Percentiles rank a stretch among this genome's conserved stretches.
Conservation (phyloP, 768 basidiomycete genomes). For the Baorangia bicolor region DNA sequence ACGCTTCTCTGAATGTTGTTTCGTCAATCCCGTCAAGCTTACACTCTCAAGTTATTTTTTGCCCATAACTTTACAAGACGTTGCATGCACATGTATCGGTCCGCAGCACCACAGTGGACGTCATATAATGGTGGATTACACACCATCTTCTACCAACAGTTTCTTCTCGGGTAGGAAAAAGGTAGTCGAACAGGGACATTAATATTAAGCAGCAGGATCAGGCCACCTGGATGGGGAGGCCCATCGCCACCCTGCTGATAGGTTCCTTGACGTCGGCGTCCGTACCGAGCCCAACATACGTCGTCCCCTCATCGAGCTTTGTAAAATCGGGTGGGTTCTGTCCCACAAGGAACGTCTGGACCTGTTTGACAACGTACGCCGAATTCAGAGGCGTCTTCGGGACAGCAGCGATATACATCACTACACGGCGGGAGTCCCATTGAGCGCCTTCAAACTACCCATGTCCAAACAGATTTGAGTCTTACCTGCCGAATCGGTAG, state of each 20-base stretch:
- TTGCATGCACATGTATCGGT: not conserved
- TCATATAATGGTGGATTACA: not conserved
- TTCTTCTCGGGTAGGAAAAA: not conserved
- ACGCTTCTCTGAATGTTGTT: no score
- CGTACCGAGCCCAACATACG: slow-evolving; percentile 40
- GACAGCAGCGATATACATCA: slow-evolving; percentile 79
- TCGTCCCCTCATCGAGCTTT: slow-evolving; percentile 40
- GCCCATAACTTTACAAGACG: not conserved
- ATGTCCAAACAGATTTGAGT: not conserved
- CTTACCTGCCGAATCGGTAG: slow-evolving; percentile 54
- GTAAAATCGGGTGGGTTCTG: slow-evolving; percentile 74
- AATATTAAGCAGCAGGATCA: not conserved
- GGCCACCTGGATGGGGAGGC: slow-evolving; percentile 30
- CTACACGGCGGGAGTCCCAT: slow-evolving; percentile 31
- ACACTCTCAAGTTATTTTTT: not conserved
- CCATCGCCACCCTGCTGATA: slow-evolving; percentile 44
- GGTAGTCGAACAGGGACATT: not conserved
- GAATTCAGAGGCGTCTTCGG: slow-evolving; percentile 63
- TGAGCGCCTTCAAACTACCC: not conserved
- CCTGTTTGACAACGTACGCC: slow-evolving; percentile 62
- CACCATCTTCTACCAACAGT: not conserved
- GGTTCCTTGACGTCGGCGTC: slow-evolving; percentile 38
- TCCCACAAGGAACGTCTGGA: slow-evolving; percentile 56
- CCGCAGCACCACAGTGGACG: not conserved
- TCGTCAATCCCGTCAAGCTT: no score